Percentiles rank a stretch among this genome's conserved stretches.
Evolutionary conservation across 169 alveolate species (phyloP).

Genomic region (Condylostoma magnum): DNA sequence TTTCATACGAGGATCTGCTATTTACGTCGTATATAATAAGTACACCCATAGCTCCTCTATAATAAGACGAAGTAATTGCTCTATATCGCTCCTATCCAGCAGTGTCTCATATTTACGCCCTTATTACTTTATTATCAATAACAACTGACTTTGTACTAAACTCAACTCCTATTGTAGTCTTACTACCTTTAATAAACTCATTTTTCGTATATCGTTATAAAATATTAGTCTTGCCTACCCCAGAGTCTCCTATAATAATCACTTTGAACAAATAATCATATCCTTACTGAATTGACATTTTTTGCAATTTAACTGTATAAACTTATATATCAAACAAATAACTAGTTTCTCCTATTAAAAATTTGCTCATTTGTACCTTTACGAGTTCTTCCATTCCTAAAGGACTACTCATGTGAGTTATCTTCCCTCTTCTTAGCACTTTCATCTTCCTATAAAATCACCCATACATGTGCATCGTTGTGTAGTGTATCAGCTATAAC

Average conservation of each 20-base stretch:
- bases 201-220: slow-evolving; percentile 91
- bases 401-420: no score
- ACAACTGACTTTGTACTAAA: slow-evolving; percentile 30
- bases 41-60: slow-evolving; percentile 51
- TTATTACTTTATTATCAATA: background rate
- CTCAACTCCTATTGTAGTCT: slow-evolving; percentile 92
- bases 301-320: no score
- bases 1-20: slow-evolving; percentile 49
- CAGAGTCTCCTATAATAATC: slow-evolving; percentile 96
- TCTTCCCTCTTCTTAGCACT: slow-evolving; percentile 28
- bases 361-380: no score
- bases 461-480: slow-evolving; percentile 64
- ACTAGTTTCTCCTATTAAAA: no score
- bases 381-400: no score
- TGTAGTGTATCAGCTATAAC: slow-evolving; percentile 47
- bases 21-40: slow-evolving; percentile 50
- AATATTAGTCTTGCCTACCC: slow-evolving; percentile 97
- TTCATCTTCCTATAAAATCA: slow-evolving; percentile 46
- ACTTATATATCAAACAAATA: no score
- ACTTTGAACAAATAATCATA: no score
- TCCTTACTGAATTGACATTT: no score
- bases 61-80: slow-evolving; percentile 51
- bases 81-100: slow-evolving; percentile 57
- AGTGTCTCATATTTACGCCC: slow-evolving; percentile 46
- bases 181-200: slow-evolving; percentile 80